Evolutionary conservation across 495 filamentous ascomycete species (phyloP).

Genomic region (Penicillium goetzii): DNA sequence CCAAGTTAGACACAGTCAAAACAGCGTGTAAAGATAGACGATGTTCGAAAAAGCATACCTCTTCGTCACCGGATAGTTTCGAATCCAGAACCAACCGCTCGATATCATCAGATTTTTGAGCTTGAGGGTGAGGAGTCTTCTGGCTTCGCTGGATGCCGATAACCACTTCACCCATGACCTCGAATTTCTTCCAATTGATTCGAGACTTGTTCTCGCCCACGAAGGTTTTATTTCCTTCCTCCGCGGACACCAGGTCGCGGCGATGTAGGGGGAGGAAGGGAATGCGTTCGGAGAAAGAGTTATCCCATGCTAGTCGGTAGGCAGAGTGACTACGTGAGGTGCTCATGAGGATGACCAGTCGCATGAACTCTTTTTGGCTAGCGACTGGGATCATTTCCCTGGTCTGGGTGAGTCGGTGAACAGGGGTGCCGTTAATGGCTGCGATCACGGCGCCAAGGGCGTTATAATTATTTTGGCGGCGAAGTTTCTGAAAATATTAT

Average conservation of each 20-base stretch:
- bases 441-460: conserved; percentile 90
- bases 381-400: conserved; percentile 71
- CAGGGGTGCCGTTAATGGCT: conserved; percentile 84
- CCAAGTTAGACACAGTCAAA: conserved; percentile 22
- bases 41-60: conserved; percentile 37
- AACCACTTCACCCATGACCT: conserved; percentile 91
- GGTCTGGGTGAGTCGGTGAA: conserved; percentile 84
- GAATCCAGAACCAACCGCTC: conserved; percentile 75
- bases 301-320: conserved; percentile 95
- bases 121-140: conserved; percentile 74
- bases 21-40: neutral
- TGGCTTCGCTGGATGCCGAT: conserved; percentile 90
- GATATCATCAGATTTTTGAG: conserved; percentile 66
- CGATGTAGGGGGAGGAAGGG: conserved; percentile 93
- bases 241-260: conserved; percentile 85
- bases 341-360: conserved; percentile 89
- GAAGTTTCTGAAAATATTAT: conserved; percentile 61
- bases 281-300: conserved; percentile 84
- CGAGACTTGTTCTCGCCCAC: conserved; percentile 71
- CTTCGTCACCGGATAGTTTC: conserved; percentile 53
- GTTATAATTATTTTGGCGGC: conserved; percentile 96
- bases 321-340: conserved; percentile 89
- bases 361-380: conserved; percentile 79
- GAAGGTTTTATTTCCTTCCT: conserved; percentile 90
- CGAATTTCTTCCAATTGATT: conserved; percentile 98